Base-by-base conservation (phyloP, 139 green algal genomes). In the Choricystis sp. region DNA sequence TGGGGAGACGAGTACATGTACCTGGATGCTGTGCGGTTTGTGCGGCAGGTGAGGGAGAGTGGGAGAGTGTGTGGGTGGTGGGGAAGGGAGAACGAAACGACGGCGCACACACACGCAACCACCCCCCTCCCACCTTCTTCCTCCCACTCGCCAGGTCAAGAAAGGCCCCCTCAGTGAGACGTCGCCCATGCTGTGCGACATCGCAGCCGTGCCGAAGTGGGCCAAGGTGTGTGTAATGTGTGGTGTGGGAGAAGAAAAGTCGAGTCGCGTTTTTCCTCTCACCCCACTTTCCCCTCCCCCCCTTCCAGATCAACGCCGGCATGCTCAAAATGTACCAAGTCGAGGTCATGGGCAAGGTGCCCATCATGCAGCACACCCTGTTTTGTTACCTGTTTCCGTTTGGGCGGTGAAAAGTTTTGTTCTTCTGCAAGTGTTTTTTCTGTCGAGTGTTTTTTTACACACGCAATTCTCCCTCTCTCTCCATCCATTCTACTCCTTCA, bases 321-420 rank as follows among this genome's bases (percentile, higher is more conserved):
- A 90, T 98, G 88, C 69, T 97, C 4, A 96, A 95, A 78, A 98
- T 98, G 93, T 98, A 97, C 72, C 77, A 94, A 62, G 92, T 78
- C 16, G 92, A 98, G 73, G 86, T 97, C 55, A 66, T 98, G 29
- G 75, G 74, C 65, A 98, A 98, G 79, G 71, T 98, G 9, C 92
- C 92, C 48, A 97, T 98, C 76, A 97, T 98, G 92, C 92, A 97
- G 82, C 92, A 97, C 77, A 95, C 96, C 26, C 56, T 94, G 21
- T 91, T 89, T 16, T 52, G 40, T 52, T 9, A 16, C 9, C 9
- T 16, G 40, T 52, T 52, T 9, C 40, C 40, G 40, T n/a, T n/a
- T n/a, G n/a, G n/a, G n/a, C n/a, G n/a, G n/a, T n/a, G n/a, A n/a
- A n/a, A n/a, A n/a, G n/a, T n/a, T n/a, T n/a, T n/a, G n/a, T n/a